Conservation (phyloP, 805 yeast genomes). For the Saccharomycodes ludwigii region DNA sequence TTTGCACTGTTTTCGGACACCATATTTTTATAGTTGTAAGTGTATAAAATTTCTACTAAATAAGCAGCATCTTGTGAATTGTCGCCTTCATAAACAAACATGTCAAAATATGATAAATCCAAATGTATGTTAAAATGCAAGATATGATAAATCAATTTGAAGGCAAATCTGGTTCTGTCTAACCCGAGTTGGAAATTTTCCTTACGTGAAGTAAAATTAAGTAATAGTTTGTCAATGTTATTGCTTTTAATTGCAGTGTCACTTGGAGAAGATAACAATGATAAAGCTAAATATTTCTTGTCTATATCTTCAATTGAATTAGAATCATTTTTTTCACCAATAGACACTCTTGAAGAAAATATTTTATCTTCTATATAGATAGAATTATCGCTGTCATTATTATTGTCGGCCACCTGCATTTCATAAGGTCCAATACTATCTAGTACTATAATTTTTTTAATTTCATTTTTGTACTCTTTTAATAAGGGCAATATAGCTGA, state of each 20-base stretch:
- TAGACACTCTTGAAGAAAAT: conserved; percentile 15
- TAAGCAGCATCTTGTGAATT: conserved; percentile 57
- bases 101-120: too few relatives aligned
- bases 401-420: conserved; percentile 15
- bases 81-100: conserved; percentile 83
- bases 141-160: conserved; percentile 19
- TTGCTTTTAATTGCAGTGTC: conserved; percentile 1
- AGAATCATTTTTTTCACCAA: too few relatives aligned
- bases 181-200: conserved; percentile 18
- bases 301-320: too few relatives aligned
- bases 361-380: conserved; percentile 9
- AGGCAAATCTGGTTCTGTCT: conserved; percentile 18
- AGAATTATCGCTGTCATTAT: conserved; percentile 9
- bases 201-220: conserved; percentile 1
- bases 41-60: background rate
- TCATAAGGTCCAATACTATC: conserved; percentile 65
- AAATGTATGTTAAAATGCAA: conserved; percentile 10
- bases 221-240: conserved; percentile 3
- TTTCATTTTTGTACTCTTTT: conserved; percentile 17
- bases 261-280: too few relatives aligned
- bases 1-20: background rate
- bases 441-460: conserved; percentile 39
- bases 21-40: background rate
- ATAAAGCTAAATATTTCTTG: too few relatives aligned
- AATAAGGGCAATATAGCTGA: conserved; percentile 42